Base-by-base conservation (phyloP, 139 green algal species). In the Asterochloris erici region DNA sequence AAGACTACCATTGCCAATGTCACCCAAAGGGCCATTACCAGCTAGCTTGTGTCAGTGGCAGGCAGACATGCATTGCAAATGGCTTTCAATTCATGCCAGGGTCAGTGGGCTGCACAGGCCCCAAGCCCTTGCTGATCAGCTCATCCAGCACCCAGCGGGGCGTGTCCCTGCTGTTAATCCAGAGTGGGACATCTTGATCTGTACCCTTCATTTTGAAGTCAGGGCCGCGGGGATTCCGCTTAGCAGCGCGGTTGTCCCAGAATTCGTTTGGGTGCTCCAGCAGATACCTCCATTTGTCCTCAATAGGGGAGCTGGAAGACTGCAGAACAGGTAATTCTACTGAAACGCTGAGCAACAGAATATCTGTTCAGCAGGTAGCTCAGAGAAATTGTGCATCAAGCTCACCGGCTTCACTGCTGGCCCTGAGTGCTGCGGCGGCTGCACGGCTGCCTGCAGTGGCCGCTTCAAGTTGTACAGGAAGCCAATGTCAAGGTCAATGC, bases 131-230 rank as follows among this genome's bases (percentile, higher is more conserved):
- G 16, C 74, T 80, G 26, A 70, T 21, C 9, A 80, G 13, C 62
- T 82, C 24, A 23, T 64, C 61, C 24, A 11, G 13, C n/a, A 85
- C 85, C 84, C 85, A 89, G 13, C 26, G 38, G 54, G 85, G 85
- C n/a, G 83, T 87, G 47, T 81, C 66, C 47, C 81, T 79, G 79
- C 24, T 77, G 73, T 82, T 77, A 47, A 91, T 81, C 89, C 89
- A 92, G 15, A 92, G 75, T 14, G 47, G 84, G 26, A 68, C 66
- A 23, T 81, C 78, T 14, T 77, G 79, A 6, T 24, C 23, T 24
- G 68, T 62, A 11, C 86, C 82, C 80, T 92, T 92, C 79, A 89
- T 84, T 79, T 90, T 90, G 85, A 90, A 92, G 80, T 92, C 89
- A 24, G 89, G 89, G 24, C 78, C 78, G 19, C 71, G 84, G 0